Evolutionary conservation across 352 stramenopile species (phyloP).

Genomic region (Phytophthora foliorum): DNA sequence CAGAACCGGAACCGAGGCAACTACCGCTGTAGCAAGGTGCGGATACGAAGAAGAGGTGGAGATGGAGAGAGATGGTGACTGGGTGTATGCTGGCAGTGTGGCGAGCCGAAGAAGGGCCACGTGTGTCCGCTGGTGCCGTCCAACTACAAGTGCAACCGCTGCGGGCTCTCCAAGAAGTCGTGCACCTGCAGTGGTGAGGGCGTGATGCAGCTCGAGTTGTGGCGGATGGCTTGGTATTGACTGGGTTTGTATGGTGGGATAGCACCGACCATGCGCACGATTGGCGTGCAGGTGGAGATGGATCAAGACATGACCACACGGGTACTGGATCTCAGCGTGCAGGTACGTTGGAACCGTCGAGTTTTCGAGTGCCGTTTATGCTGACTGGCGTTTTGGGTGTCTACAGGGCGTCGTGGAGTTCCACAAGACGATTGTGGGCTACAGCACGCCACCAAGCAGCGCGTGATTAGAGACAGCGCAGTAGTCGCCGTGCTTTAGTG

Average conservation of each 20-base stretch:
- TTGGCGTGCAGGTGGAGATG: slow-evolving; percentile 82
- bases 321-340: slow-evolving; percentile 75
- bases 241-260: neutral
- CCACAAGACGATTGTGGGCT: slow-evolving; percentile 64
- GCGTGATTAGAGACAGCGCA: slow-evolving; percentile 28
- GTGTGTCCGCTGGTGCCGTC: slow-evolving; percentile 85
- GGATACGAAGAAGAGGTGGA: neutral
- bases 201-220: neutral
- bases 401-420: slow-evolving; percentile 79
- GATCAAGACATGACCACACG: slow-evolving; percentile 88
- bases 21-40: slow-evolving; percentile 88
- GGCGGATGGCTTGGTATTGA: slow-evolving; percentile 10
- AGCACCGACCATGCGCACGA: slow-evolving; percentile 72
- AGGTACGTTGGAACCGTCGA: slow-evolving; percentile 45
- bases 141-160: slow-evolving; percentile 87
- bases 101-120: slow-evolving; percentile 89
- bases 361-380: neutral
- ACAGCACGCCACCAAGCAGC: slow-evolving; percentile 49
- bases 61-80: neutral
- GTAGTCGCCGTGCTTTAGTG: slow-evolving; percentile 10
- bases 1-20: slow-evolving; percentile 88
- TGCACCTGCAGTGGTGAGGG: slow-evolving; percentile 73
- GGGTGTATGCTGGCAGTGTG: slow-evolving; percentile 52
- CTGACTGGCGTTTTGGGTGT: slow-evolving; percentile 19
- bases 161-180: slow-evolving; percentile 78